These are phyloP conservation scores for Moesziomyces parantarcticus DNA, from an alignment of 1,284 basidiomycete species.

Conservation along the genomic window DNA sequence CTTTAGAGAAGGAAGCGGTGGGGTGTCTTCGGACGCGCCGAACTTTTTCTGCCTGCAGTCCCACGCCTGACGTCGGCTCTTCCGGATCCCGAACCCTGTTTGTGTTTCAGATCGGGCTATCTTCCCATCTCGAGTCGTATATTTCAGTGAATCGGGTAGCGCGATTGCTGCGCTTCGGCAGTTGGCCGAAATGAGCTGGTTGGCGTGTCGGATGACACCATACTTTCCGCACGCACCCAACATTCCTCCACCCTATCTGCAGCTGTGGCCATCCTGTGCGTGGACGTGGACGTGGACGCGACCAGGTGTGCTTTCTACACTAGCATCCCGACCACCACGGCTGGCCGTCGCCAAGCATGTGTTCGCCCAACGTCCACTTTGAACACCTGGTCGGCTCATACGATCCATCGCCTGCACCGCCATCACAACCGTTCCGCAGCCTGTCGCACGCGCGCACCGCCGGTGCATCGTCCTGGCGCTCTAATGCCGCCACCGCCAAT, in stretches of 20 bases:
- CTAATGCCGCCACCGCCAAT: background rate
- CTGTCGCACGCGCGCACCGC: slow-evolving; percentile 13
- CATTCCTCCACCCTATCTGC: background rate
- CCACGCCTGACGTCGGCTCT: too few relatives aligned
- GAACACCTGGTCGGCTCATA: slow-evolving; percentile 24
- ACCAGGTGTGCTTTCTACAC: too few relatives aligned
- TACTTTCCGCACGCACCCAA: background rate
- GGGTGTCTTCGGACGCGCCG: too few relatives aligned
- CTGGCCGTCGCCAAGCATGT: slow-evolving; percentile 20
- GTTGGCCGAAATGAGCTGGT: slow-evolving; percentile 12
- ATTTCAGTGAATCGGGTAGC: slow-evolving; percentile 17
- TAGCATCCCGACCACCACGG: too few relatives aligned
- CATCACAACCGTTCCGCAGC: slow-evolving; percentile 9
- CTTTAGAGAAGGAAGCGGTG: too few relatives aligned
- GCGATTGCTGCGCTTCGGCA: slow-evolving; percentile 3
- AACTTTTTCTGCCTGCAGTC: too few relatives aligned
- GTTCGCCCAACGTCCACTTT: slow-evolving; percentile 54
- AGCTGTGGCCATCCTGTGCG: too few relatives aligned
- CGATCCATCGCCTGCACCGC: slow-evolving; percentile 17
- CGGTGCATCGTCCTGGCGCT: slow-evolving; percentile 2
- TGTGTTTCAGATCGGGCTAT: background rate
- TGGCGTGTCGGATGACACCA: slow-evolving; percentile 36
- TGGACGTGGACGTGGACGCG: too few relatives aligned
- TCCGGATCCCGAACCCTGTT: background rate
- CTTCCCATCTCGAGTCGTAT: too few relatives aligned